These are phyloP conservation scores for Sistotremastrum suecicum DNA, from an alignment of 768 basidiomycete species.

Conservation along the genomic window DNA sequence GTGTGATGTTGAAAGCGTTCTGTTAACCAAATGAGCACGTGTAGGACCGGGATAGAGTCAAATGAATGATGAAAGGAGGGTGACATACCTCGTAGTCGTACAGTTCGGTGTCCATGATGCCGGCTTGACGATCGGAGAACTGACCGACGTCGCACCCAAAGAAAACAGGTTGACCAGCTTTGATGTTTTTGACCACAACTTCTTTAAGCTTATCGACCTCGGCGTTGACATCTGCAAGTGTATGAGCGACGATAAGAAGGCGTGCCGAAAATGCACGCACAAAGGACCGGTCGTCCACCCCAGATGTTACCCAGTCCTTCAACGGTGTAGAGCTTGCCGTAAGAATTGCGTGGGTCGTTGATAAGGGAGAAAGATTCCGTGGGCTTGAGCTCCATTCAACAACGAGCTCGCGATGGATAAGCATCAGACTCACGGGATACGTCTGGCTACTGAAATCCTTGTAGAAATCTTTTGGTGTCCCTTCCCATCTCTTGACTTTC, in stretches of 20 bases:
- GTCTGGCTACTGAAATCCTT: conserved; percentile 44
- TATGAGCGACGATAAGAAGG: not conserved
- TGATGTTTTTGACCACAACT: conserved; percentile 72
- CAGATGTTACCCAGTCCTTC: conserved; percentile 88
- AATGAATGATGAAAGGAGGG: not conserved
- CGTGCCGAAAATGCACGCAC: conserved; percentile 28
- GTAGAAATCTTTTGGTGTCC: conserved; percentile 74
- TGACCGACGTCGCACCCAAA: conserved; percentile 96
- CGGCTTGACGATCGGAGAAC: conserved; percentile 51
- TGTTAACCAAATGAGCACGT: conserved; percentile 14
- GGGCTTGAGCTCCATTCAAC: conserved; percentile 24
- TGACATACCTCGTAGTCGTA: conserved; percentile 63
- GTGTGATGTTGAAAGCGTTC: conserved; percentile 71
- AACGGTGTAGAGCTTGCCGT: conserved; percentile 76
- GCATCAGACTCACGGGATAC: conserved; percentile 29
- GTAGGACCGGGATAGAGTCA: not conserved
- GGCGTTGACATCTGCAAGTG: conserved; percentile 69
- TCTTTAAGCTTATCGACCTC: conserved; percentile 69
- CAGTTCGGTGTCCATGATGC: conserved; percentile 78
- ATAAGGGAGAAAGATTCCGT: conserved; percentile 81
- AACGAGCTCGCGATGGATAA: not conserved
- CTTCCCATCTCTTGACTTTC: conserved; percentile 60
- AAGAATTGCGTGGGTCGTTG: conserved; percentile 84
- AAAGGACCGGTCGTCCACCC: conserved; percentile 73
- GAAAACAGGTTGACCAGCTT: conserved; percentile 82